Evolutionary conservation across 805 yeast genomes (phyloP).

Genomic region (Ogataea ramenticola): DNA sequence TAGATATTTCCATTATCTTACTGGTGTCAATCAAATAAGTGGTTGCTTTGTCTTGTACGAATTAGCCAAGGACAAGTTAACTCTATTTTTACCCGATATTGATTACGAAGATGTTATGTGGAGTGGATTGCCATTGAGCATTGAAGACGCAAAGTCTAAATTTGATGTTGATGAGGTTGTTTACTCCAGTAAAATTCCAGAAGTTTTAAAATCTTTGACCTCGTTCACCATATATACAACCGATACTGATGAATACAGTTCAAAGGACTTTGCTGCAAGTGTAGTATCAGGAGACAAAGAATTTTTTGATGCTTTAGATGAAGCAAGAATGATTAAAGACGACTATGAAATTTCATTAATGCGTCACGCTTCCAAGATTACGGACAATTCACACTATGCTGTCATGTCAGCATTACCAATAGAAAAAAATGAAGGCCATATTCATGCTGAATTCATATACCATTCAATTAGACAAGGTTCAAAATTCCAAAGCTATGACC

Average conservation of each 20-base stretch:
- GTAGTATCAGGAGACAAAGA: conserved; percentile 39
- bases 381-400: conserved; percentile 83
- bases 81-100: conserved; percentile 73
- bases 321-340: conserved; percentile 80
- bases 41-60: conserved; percentile 65
- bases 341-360: conserved; percentile 68
- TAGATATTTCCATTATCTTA: conserved; percentile 79
- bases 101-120: conserved; percentile 92
- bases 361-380: conserved; percentile 74
- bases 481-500: conserved; percentile 83
- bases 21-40: conserved; percentile 72
- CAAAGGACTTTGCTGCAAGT: conserved; percentile 23
- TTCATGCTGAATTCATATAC: conserved; percentile 92
- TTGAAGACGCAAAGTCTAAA: conserved; percentile 53
- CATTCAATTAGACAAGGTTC: conserved; percentile 94
- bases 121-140: conserved; percentile 80
- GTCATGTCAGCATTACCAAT: conserved; percentile 91
- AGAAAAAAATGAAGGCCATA: conserved; percentile 80
- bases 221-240: conserved; percentile 37
- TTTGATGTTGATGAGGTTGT: conserved; percentile 81
- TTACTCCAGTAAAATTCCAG: conserved; percentile 45
- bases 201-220: conserved; percentile 23
- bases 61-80: conserved; percentile 44
- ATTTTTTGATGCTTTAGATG: conserved; percentile 74
- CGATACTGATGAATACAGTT: conserved; percentile 42